Base-by-base conservation (phyloP, 805 yeast species). In the Middelhovenomyces tepae region DNA sequence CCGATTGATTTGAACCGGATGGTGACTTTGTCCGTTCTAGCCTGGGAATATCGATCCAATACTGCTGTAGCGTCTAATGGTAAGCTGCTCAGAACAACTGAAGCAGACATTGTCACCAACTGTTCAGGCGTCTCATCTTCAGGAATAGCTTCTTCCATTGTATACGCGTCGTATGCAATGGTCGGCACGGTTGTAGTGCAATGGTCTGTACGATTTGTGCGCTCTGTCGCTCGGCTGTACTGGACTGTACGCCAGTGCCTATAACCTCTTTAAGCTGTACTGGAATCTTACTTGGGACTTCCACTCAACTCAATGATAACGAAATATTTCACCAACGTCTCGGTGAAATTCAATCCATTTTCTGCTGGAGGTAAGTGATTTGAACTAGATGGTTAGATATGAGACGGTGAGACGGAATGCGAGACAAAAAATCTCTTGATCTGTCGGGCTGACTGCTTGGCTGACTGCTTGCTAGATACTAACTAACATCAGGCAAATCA, bases 301-400 rank as follows among this genome's bases (percentile, higher is more conserved):
- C n/a, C 10, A 9, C 32, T 8, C 7, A 5, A 24, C 27, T 34
- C 15, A 19, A 87, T 87, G 97, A 81, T 87, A 50, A 89, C 96
- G 24, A 85, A 84, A 59, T 87, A 80, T 60, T 84, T 89, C 62
- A 67, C 86, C 22, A 74, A 75, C 43, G 84, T 85, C 6, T 64
- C 65, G 27, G 82, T 89, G 27, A 75, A 67, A 50, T 84, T 87
- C 67, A 75, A 82, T 55, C 95, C 95, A 1, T 68, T 80, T 43
- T 72, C 75, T 1, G 57, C 66, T 18, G 81, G 80, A 44, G 71
- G 75, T 71, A 56, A 37, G 73, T 59, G 14, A 7, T 10, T 24
- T 7, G 10, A 7, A 6, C 6, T 14, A 13, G 7, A 26, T n/a
- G 15, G 27, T 7, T 9, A 9, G n/a, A 13, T 7, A 23, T 14